Percentiles rank a stretch among this genome's conserved stretches.
phyloP scores from a whole-genome alignment of 495 filamentous ascomycete species.

The Rhizodiscina lignyota region DNA sequence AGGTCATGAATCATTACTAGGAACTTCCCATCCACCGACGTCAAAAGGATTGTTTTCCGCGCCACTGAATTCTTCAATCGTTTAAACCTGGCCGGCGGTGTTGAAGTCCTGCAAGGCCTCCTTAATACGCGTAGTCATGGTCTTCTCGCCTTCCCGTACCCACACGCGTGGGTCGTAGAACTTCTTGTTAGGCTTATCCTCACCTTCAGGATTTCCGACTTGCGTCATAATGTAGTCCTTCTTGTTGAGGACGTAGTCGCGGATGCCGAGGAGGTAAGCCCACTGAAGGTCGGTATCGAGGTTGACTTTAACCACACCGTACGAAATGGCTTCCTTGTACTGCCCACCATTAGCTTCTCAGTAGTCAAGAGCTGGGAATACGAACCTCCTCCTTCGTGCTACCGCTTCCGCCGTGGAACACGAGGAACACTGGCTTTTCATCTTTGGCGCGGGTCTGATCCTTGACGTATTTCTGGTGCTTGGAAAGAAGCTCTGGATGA shows the following conservation, averaged over 20 bases:
- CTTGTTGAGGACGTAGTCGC: constrained; percentile 85
- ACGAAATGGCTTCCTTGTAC: constrained; percentile 68
- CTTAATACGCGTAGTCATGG: constrained; percentile 68
- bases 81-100: constrained; percentile 71
- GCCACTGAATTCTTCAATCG: too few relatives aligned
- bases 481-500: constrained; percentile 79
- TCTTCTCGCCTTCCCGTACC: constrained; percentile 95
- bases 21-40: too few relatives aligned
- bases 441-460: constrained; percentile 48
- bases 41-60: too few relatives aligned
- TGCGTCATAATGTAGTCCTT: constrained; percentile 77
- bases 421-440: constrained; percentile 91
- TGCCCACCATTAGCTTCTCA: too few relatives aligned
- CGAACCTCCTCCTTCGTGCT: constrained; percentile 78
- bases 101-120: constrained; percentile 85
- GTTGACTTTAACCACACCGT: constrained; percentile 97
- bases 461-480: constrained; percentile 85
- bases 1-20: too few relatives aligned
- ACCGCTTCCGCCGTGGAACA: constrained; percentile 96
- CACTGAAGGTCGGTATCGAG: constrained; percentile 80
- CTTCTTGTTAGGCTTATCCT: constrained; percentile 97
- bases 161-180: constrained; percentile 74
- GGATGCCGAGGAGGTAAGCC: constrained; percentile 80
- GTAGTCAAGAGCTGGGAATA: too few relatives aligned
- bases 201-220: constrained; percentile 90